Base-by-base conservation (phyloP, 1,139 yeast genomes). In the Candida pseudoviswanathii region DNA sequence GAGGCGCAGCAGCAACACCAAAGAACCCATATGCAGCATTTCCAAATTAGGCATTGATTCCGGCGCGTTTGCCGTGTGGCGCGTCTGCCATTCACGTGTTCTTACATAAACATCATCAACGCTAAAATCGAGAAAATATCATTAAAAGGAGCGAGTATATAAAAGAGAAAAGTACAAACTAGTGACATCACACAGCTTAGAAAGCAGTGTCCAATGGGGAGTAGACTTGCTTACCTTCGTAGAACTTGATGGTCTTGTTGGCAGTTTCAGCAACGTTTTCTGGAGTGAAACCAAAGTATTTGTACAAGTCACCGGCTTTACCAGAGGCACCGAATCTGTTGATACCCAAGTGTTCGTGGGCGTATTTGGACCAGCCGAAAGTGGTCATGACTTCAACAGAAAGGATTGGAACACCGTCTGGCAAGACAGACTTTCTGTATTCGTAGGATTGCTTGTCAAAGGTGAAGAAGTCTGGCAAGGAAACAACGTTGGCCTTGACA, bases 271-370 rank as follows among this genome's bases (percentile, higher is more conserved):
- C 94, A 71, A 95, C 81, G 60, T 96, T 97, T 68, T 90, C 97
- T 58, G 95, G 87, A 50, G 96, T 92, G 80, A 95, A 94, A 58
- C 83, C 97, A 62, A 92, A 89, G 79, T 68, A 77, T 73, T 89
- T 83, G 85, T 85, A 95, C 54, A 94, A 82, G 55, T 88, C 90
- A 54, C 77, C 75, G 66, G 87, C 96, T 71, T 90, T 89, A 71
- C 97, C 99, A 55, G 98, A 91, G 58, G 95, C 96, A 82, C 99
- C 99, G 68, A 94, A 95, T 77, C 91, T 84, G 83, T 91, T 84
- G 69, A 95, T 81, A 73, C 98, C 97, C 66, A 94, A 89, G 73
- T 91, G 96, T 78, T 89, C 96, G 78, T 95, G 99, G 54, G 98
- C 84, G 80, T 91, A 95, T 75, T 86, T 89, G 64, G 86, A 79